phyloP scores from a whole-genome alignment of 352 stramenopile genomes.

The Phytophthora sansomeana region DNA sequence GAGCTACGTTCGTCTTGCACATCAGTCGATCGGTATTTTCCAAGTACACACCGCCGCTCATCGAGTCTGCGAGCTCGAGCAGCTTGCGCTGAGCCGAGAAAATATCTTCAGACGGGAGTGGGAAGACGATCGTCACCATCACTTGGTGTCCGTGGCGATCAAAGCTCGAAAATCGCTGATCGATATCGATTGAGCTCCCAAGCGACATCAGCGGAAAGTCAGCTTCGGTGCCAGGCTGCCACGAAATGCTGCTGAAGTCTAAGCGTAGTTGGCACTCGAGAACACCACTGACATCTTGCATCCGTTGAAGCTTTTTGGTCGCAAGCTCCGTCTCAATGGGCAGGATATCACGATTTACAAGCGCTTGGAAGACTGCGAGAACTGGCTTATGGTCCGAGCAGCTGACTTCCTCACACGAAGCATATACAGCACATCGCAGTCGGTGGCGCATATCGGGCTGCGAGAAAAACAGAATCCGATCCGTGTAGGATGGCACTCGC shows the following conservation, averaged over 20 bases:
- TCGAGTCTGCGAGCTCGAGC: conserved; percentile 75
- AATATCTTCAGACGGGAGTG: conserved; percentile 82
- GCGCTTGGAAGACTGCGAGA: conserved; percentile 71
- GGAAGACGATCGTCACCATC: conserved; percentile 77
- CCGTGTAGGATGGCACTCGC: conserved; percentile 91
- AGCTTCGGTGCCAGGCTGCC: conserved; percentile 42
- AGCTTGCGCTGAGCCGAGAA: conserved; percentile 87
- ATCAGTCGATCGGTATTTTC: conserved; percentile 46
- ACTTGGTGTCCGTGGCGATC: conserved; percentile 55
- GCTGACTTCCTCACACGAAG: conserved; percentile 73
- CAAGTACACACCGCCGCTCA: conserved; percentile 70
- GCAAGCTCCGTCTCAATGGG: conserved; percentile 57
- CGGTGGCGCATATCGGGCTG: conserved; percentile 70
- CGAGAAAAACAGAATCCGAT: conserved; percentile 89
- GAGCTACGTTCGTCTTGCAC: conserved; percentile 60
- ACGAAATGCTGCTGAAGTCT: conserved; percentile 58
- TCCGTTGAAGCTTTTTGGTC: conserved; percentile 59
- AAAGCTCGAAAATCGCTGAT: conserved; percentile 41
- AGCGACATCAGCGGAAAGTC: conserved; percentile 24
- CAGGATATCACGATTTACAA: conserved; percentile 63
- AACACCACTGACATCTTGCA: conserved; percentile 70
- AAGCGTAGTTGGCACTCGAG: conserved; percentile 67
- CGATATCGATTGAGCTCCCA: conserved; percentile 25
- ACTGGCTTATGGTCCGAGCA: conserved; percentile 91
- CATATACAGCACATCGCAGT: conserved; percentile 75